Base-by-base conservation (phyloP, 73 alveolate genomes). In the Breviolum minutum region DNA sequence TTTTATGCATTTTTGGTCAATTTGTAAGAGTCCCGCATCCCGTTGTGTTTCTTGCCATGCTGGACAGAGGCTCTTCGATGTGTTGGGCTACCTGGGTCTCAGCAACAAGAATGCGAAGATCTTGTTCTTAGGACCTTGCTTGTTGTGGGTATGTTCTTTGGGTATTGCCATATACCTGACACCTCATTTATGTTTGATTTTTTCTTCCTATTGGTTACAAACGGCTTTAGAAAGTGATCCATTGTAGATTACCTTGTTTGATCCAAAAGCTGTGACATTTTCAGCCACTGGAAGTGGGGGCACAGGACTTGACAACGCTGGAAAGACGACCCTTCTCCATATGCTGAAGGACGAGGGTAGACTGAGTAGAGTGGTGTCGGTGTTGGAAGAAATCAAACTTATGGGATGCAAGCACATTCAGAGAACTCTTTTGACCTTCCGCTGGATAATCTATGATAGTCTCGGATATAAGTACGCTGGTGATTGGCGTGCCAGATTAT, bases 251-350 rank as follows among this genome's bases (percentile, higher is more conserved):
- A 17, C 26, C 30, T 8, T 30, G 1, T 17, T 8, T 8, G 1
- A 17, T 71, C 26, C 6, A 48, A 0, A 48, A 5, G 5, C 32
- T 13, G 30, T 71, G n/a, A 22, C 81, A 8, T 71, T 20, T 6
- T 20, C 30, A 8, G 13, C 48, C 0, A 12, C 2, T 8, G 63
- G 63, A 13, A 77, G 8, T 17, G 61, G 19, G 32, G 62, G 63
- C 19, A 20, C 70, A 89, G 96, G 96, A 89, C 96, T 89, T 9
- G 96, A 89, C 86, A 89, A 89, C 27, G 99, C 99, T 32, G 99
- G 99, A 71, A 99, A 99, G 96, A 99, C 99, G 40, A 99, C 99
- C 22, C 99, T 99, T 63, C 99, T 99, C 86, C 99, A 99, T 99
- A 99, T 99, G 99, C 99, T 99, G 84, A 99, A 99, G 99, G 99